These are phyloP conservation scores for Sugiyamaella lignohabitans DNA, from an alignment of 805 yeast genomes.

Conservation along the genomic window DNA sequence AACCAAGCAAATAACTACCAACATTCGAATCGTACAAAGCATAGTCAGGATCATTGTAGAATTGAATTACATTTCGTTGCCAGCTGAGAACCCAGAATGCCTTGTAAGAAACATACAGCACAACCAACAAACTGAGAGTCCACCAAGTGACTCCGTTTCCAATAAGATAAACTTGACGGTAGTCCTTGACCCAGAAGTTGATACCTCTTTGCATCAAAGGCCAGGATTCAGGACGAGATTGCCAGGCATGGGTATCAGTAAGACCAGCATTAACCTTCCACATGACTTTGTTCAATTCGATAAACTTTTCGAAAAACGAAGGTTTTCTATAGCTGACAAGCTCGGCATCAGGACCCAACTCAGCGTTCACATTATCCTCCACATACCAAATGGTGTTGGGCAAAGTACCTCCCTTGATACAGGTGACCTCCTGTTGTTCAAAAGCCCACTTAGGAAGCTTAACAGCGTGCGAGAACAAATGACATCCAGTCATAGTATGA, in stretches of 20 bases:
- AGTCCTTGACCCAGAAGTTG: constrained; percentile 44
- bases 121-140: constrained; percentile 34
- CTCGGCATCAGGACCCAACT: constrained; percentile 32
- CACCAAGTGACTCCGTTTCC: constrained; percentile 62
- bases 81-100: constrained; percentile 30
- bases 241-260: constrained; percentile 44
- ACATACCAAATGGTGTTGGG: constrained; percentile 68
- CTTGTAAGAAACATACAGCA: constrained; percentile 25
- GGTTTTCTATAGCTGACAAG: constrained; percentile 32
- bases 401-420: constrained; percentile 66
- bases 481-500: constrained; percentile 64
- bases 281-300: constrained; percentile 54
- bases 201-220: constrained; percentile 54
- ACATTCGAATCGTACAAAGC: constrained; percentile 31
- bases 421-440: constrained; percentile 81
- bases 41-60: constrained; percentile 25
- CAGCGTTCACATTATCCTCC: constrained; percentile 59
- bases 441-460: constrained; percentile 81
- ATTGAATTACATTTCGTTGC: constrained; percentile 35
- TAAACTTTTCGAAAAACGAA: constrained; percentile 44
- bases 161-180: constrained; percentile 46
- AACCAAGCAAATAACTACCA: constrained; percentile 48
- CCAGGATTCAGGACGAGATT: constrained; percentile 59
- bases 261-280: constrained; percentile 42
- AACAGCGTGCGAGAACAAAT: constrained; percentile 62